These are phyloP conservation scores for Colletotrichum brevisporum DNA, from an alignment of 2,329 filamentous ascomycete genomes.

Conservation along the genomic window DNA sequence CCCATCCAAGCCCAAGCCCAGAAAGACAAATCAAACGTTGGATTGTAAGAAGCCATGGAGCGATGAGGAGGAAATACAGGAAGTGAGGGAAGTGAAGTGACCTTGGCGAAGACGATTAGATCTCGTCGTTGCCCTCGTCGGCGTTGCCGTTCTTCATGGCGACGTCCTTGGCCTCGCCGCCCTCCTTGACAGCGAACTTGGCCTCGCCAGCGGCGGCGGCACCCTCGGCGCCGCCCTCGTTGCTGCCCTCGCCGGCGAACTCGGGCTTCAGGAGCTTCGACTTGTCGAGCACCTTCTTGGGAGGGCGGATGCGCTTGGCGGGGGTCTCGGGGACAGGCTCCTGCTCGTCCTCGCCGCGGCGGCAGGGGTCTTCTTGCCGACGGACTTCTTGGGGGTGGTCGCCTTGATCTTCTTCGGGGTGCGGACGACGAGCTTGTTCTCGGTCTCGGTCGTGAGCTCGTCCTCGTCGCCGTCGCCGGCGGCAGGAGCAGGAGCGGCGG, in stretches of 20 bases:
- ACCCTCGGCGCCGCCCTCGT: slow-evolving; percentile 19
- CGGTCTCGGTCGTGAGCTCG: slow-evolving; percentile 13
- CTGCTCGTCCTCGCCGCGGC: slow-evolving; percentile 11
- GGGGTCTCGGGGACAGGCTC: slow-evolving; percentile 19
- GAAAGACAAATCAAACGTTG: not conserved
- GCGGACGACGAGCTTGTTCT: slow-evolving; percentile 34
- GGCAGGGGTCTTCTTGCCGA: slow-evolving; percentile 4
- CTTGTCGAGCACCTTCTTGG: slow-evolving; percentile 28
- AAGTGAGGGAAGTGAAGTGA: not conserved
- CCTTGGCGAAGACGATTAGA: not conserved
- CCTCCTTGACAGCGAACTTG: slow-evolving; percentile 25
- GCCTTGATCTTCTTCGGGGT: slow-evolving; percentile 34
- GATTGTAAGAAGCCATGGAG: not conserved
- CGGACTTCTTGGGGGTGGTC: slow-evolving; percentile 16
- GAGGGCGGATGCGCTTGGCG: slow-evolving; percentile 18
- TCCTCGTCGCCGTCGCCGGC: slow-evolving; percentile 17
- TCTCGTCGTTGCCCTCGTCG: slow-evolving; percentile 14
- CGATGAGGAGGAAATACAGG: not conserved
- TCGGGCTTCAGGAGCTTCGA: slow-evolving; percentile 9
- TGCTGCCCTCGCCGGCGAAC: not conserved
- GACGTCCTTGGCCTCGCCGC: slow-evolving; percentile 13
- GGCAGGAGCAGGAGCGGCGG: not conserved
- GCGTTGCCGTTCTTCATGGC: slow-evolving; percentile 20
- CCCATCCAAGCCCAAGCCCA: not conserved
- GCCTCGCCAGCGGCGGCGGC: slow-evolving; percentile 29